Percentiles rank a stretch among this genome's conserved stretches.
Evolutionary conservation across 495 filamentous ascomycete genomes (phyloP).

Genomic region (Aspergillus cristatus): DNA sequence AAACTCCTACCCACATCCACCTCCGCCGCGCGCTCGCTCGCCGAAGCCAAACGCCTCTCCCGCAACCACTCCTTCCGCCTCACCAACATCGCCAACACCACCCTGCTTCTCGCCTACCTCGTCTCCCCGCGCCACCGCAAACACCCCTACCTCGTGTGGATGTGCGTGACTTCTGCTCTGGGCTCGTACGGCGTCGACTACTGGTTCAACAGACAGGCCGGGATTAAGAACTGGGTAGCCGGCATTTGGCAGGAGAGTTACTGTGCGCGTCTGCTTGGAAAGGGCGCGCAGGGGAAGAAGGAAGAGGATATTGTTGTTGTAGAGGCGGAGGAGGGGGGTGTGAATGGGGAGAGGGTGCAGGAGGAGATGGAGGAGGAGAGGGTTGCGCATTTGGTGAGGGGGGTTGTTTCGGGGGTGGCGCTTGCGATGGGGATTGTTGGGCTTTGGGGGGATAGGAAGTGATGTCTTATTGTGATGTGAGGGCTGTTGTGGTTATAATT

Average conservation of each 20-base stretch:
- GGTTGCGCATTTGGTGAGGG: constrained; percentile 49
- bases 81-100: constrained; percentile 47
- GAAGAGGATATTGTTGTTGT: constrained; percentile 56
- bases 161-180: constrained; percentile 45
- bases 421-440: constrained; percentile 73
- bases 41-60: constrained; percentile 49
- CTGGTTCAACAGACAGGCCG: constrained; percentile 33
- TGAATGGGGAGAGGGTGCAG: constrained; percentile 79
- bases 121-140: constrained; percentile 59
- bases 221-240: constrained; percentile 21
- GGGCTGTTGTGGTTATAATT: too few relatives aligned
- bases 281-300: constrained; percentile 44
- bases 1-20: constrained; percentile 64
- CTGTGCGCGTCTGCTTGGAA: constrained; percentile 7
- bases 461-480: too few relatives aligned
- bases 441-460: constrained; percentile 74
- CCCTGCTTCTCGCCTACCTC: constrained; percentile 62
- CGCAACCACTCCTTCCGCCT: constrained; percentile 52
- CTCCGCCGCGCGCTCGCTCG: constrained; percentile 54
- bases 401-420: constrained; percentile 52
- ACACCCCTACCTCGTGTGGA: constrained; percentile 85
- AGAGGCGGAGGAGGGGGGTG: constrained; percentile 42
- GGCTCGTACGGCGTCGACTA: constrained; percentile 49
- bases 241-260: constrained; percentile 21
- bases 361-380: constrained; percentile 58